Evolutionary conservation across 2,329 filamentous ascomycete genomes (phyloP), one percentile per base, ranked within the genome.

Genomic region (Apiospora sp.): DNA sequence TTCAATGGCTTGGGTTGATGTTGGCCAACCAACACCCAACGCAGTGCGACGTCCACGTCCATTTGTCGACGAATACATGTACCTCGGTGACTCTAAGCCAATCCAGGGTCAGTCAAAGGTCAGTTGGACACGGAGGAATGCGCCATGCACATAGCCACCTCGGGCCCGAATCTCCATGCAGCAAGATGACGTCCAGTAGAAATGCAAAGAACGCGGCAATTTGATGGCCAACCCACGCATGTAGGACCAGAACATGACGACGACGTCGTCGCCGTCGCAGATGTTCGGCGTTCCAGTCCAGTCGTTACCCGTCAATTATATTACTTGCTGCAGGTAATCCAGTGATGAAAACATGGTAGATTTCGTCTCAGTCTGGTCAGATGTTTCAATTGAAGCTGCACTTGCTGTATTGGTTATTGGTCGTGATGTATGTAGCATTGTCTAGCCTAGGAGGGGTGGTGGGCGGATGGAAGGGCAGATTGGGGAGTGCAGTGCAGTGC

Each of bases 71-170:
- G 37, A 41, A 41, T 41, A 41, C 37, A 41, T 0, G 37, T 10
- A 41, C 37, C 8, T 41, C 10, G 37, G 37, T 41, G 37, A 7
- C 7, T 37, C 12, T 22, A 37, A 34, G 27, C 34, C 14, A 34
- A 22, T 37, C 14, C 54, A 34, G 14, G 51, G 7, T 16, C 51
- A 27, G n/a, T 48, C 37, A 41, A 41, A 41, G 37, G 37, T 41
- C 46, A 51, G 10, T 58, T 61, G 19, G 30, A 37, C 30, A 30
- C 54, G 37, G 30, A 64, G 19, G 58, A 64, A 64, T 64, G 58
- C 58, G 34, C 30, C 30, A 41, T 64, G 58, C 58, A 64, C 34
- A 64, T 41, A 64, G 58, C 58, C 58, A 41, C 58, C n/a, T 51
- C 49, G 49, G 49, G 49, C 49, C 49, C 49, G 49, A 27, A 27